phyloP scores from a whole-genome alignment of 441 rosid genomes.

The Pelargonium australe region DNA sequence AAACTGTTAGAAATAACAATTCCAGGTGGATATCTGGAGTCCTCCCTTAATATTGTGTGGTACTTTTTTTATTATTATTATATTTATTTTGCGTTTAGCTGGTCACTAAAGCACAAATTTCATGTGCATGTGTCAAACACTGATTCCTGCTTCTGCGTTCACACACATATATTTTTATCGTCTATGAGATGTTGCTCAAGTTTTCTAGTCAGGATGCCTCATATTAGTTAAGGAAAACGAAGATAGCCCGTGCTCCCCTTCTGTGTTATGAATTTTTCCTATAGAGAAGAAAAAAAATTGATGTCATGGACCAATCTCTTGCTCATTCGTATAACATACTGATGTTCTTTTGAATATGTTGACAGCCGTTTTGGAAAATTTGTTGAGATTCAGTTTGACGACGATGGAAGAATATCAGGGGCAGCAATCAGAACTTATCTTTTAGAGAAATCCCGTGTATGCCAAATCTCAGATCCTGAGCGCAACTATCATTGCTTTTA shows the following conservation, averaged over 20 bases:
- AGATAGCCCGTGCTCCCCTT: too few species aligned
- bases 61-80: too few species aligned
- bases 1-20: conserved; percentile 86
- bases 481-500: conserved; percentile 96
- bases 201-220: too few species aligned
- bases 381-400: conserved; percentile 95
- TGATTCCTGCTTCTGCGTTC: too few species aligned
- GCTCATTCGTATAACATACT: conserved; percentile 4
- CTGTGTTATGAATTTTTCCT: too few species aligned
- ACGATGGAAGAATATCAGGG: conserved; percentile 95
- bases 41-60: too few species aligned
- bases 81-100: too few species aligned
- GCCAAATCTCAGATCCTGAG: conserved; percentile 88
- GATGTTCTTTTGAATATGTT: conserved; percentile 24
- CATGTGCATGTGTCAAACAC: too few species aligned
- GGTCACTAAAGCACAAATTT: neutral
- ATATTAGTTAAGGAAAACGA: too few species aligned
- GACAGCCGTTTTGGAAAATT: conserved; percentile 96
- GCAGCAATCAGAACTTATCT: conserved; percentile 89
- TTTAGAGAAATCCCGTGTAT: conserved; percentile 90
- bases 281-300: too few species aligned
- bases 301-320: neutral
- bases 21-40: conserved; percentile 49
- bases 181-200: too few species aligned
- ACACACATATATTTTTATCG: too few species aligned